Conservation (phyloP, 306 rosid species). For the Dalbergia cultrata region DNA sequence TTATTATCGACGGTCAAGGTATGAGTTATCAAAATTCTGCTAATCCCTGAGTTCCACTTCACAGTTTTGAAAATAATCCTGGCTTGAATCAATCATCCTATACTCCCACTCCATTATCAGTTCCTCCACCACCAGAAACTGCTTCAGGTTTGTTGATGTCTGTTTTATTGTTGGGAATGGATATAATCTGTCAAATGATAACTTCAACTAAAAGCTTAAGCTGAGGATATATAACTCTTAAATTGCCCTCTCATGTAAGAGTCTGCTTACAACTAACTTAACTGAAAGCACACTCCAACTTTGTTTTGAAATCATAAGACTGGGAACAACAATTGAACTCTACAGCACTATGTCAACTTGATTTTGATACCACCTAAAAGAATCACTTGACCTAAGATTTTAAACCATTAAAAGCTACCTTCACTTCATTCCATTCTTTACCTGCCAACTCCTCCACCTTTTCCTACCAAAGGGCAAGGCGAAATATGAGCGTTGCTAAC, state of each 20-base stretch:
- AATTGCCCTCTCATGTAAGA: not conserved
- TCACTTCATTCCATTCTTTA: not conserved
- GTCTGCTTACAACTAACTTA: not conserved
- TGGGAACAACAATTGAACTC: not conserved
- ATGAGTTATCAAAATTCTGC: not conserved
- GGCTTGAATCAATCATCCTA: rapidly evolving
- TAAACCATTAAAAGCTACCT: not conserved
- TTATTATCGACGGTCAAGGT: not conserved
- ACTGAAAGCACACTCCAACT: not conserved
- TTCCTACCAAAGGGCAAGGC: not conserved
- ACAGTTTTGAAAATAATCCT: slow-evolving; percentile 55
- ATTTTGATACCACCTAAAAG: not conserved
- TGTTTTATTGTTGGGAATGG: not conserved
- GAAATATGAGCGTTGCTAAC: not conserved
- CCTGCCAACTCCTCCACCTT: not conserved
- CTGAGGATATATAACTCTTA: slow-evolving; percentile 9
- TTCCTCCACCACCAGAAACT: slow-evolving; percentile 15
- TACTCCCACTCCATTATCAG: slow-evolving; percentile 47
- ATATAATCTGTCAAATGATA: not conserved
- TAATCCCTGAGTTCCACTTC: slow-evolving; percentile 19
- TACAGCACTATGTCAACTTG: not conserved
- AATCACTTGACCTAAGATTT: not conserved
- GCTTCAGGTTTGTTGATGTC: slow-evolving; percentile 49
- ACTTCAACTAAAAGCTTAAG: not conserved
- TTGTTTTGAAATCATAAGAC: not conserved